Evolutionary conservation across 1,284 basidiomycete species (phyloP).

Genomic region (Marasmius tenuissimus): DNA sequence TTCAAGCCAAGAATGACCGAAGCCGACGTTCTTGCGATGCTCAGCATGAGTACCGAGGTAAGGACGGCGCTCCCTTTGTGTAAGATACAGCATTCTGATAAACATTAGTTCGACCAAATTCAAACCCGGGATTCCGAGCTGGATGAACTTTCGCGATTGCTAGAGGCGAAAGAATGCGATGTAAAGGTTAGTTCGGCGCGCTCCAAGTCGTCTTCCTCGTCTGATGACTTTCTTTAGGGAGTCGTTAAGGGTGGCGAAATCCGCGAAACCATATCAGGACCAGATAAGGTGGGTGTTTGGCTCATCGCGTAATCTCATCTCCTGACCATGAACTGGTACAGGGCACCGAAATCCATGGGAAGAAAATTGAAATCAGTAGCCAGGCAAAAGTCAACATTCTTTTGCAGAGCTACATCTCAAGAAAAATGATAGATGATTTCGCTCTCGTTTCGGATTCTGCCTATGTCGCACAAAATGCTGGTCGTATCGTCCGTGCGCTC

Average conservation of each 20-base stretch:
- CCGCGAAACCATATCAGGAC: neutral
- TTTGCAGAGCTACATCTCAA: conserved; percentile 89
- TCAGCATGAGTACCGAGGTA: conserved; percentile 91
- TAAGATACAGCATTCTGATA: conserved; percentile 1
- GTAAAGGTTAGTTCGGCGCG: conserved; percentile 57
- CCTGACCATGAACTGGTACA: neutral
- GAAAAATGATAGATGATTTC: conserved; percentile 86
- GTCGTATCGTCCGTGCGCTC: conserved; percentile 90
- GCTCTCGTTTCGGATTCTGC: conserved; percentile 95
- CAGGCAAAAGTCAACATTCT: conserved; percentile 90
- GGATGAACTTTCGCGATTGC: conserved; percentile 78
- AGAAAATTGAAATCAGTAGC: conserved; percentile 47
- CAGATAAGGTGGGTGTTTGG: neutral
- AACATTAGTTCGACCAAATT: conserved; percentile 87
- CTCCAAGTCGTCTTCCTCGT: neutral
- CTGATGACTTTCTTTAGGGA: neutral
- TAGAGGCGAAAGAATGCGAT: conserved; percentile 74
- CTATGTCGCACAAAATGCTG: conserved; percentile 93
- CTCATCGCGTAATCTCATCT: neutral
- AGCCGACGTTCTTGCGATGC: conserved; percentile 87
- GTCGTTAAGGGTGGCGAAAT: neutral
- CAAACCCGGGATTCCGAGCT: conserved; percentile 91
- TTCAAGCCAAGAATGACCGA: conserved; percentile 90
- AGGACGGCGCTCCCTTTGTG: conserved; percentile 15
- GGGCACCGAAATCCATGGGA: neutral